These are phyloP conservation scores for Xylaria sp. DNA, from an alignment of 2,329 filamentous ascomycete genomes.

Conservation along the genomic window DNA sequence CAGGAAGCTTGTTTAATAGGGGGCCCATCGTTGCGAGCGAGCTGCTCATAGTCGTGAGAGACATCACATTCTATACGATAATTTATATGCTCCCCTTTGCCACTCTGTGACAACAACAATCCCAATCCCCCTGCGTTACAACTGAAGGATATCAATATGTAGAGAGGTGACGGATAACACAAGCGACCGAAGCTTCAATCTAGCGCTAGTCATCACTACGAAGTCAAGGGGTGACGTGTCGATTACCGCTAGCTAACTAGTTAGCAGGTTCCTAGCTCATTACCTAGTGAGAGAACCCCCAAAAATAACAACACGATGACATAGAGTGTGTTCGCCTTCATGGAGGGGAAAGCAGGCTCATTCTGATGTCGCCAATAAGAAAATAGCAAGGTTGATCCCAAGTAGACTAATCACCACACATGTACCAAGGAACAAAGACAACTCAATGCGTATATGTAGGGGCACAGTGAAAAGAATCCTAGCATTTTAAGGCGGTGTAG, in stretches of 20 bases:
- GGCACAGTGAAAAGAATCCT: conserved; percentile 35
- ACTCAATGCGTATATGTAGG: background rate
- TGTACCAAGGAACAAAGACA: background rate
- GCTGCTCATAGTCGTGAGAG: background rate
- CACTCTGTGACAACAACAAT: background rate
- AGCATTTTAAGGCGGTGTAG: conserved; percentile 36
- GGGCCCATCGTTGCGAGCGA: background rate
- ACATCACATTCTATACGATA: background rate
- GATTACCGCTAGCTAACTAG: no score
- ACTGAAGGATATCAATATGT: no score
- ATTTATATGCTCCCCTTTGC: background rate
- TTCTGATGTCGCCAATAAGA: background rate
- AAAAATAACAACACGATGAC: no score
- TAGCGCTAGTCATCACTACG: no score
- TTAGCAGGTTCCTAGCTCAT: no score
- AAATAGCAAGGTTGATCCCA: conserved; percentile 4
- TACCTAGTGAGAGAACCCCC: no score
- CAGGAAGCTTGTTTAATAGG: background rate
- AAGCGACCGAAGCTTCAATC: no score
- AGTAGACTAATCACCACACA: background rate
- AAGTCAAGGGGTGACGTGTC: no score
- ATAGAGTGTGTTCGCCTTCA: no score
- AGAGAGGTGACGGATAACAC: no score
- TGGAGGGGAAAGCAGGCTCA: no score
- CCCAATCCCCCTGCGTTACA: background rate